These are phyloP conservation scores for Aspergillus aculeatinus DNA, from an alignment of 2,329 filamentous ascomycete species.

Conservation along the genomic window DNA sequence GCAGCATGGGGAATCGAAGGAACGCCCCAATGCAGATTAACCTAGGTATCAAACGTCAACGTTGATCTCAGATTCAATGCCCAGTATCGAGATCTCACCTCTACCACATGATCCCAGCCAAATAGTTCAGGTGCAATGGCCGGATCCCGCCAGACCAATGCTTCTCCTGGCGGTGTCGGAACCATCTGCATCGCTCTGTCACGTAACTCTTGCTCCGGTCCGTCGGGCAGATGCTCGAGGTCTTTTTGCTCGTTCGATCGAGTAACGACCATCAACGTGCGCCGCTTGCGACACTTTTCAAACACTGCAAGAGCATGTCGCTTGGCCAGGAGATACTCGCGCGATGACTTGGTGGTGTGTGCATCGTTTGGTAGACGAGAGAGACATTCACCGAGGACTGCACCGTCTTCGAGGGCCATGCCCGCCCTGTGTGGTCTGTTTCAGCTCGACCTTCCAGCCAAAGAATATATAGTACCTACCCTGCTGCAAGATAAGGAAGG, in stretches of 20 bases:
- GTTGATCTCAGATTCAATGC: background rate
- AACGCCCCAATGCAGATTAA: background rate
- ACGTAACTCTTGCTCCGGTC: constrained; percentile 18
- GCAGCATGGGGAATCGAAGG: background rate
- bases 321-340: constrained; percentile 5
- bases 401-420: constrained; percentile 67
- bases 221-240: constrained; percentile 21
- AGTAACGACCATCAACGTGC: constrained; percentile 17
- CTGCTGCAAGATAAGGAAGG: constrained; percentile 67
- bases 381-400: constrained; percentile 44
- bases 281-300: constrained; percentile 17
- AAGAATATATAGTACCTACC: background rate
- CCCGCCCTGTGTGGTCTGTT: constrained; percentile 46
- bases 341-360: constrained; percentile 21
- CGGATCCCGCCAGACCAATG: background rate
- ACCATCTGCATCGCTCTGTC: constrained; percentile 15
- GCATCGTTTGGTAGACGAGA: constrained; percentile 49
- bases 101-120: background rate
- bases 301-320: constrained; percentile 18
- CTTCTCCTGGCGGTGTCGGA: background rate
- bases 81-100: background rate
- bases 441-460: background rate
- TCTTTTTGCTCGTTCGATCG: constrained; percentile 23
- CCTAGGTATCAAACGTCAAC: background rate
- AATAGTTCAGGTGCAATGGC: background rate